phyloP scores from a whole-genome alignment of 192 early-diverging fungal genomes.

The Phlyctochytrium arcticum region DNA sequence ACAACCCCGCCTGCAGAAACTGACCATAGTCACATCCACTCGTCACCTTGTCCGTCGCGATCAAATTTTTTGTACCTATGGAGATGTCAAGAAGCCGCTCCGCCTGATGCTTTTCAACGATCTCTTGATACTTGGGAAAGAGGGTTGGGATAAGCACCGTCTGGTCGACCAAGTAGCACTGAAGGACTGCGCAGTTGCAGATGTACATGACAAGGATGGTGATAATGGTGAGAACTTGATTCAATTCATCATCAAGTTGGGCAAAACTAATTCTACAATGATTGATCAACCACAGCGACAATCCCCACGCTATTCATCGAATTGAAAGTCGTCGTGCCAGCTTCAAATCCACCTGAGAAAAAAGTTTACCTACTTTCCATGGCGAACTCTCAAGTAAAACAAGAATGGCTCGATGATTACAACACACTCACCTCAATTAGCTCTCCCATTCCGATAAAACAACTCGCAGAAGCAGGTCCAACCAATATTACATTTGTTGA shows the following conservation, averaged over 20 bases:
- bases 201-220: slow-evolving; percentile 32
- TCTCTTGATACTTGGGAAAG: slow-evolving; percentile 37
- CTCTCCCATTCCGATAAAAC: slow-evolving; percentile 34
- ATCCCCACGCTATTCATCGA: too few species aligned
- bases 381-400: slow-evolving; percentile 28
- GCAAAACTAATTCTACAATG: too few species aligned
- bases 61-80: slow-evolving; percentile 24
- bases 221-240: neutral
- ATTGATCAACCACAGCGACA: too few species aligned
- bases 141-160: slow-evolving; percentile 54
- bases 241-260: too few species aligned
- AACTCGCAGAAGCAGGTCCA: slow-evolving; percentile 22
- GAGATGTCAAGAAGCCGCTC: slow-evolving; percentile 28
- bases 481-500: slow-evolving; percentile 12
- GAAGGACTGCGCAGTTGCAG: slow-evolving; percentile 39
- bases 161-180: slow-evolving; percentile 41
- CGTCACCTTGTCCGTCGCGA: slow-evolving; percentile 50
- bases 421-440: slow-evolving; percentile 21
- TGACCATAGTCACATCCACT: slow-evolving; percentile 38
- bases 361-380: slow-evolving; percentile 38
- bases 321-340: too few species aligned
- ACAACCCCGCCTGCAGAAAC: slow-evolving; percentile 11
- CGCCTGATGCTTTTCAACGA: slow-evolving; percentile 54
- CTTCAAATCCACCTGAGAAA: too few species aligned
- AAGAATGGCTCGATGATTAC: slow-evolving; percentile 48